phyloP scores from a whole-genome alignment of 495 filamentous ascomycete species.

The Annulohypoxylon maeteangense region DNA sequence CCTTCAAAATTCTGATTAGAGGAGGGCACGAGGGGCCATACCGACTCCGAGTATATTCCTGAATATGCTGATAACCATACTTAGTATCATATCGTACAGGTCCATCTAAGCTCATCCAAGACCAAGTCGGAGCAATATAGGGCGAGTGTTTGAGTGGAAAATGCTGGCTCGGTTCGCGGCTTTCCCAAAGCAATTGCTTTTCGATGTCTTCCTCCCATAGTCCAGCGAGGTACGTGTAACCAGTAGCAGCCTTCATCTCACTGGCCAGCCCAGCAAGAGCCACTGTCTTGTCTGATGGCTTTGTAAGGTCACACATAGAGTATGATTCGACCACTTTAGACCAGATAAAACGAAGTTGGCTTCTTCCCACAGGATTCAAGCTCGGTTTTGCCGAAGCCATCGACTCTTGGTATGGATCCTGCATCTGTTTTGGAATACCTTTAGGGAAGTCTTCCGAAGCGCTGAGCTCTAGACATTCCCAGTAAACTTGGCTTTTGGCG shows the following conservation, averaged over 20 bases:
- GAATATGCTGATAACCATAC: background rate
- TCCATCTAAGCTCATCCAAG: constrained; percentile 10
- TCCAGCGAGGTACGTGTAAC: constrained; percentile 10
- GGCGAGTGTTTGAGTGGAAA: background rate
- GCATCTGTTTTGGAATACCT: background rate
- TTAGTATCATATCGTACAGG: background rate
- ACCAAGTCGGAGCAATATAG: constrained; percentile 15
- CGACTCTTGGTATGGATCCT: background rate
- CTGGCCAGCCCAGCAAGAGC: constrained; percentile 22
- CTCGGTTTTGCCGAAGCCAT: background rate
- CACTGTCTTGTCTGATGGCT: constrained; percentile 14
- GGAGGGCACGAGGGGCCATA: too few species aligned
- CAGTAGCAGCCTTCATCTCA: background rate
- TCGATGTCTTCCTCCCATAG: constrained; percentile 11
- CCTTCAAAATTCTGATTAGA: background rate
- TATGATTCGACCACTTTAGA: background rate
- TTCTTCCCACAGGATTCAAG: background rate
- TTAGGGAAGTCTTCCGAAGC: constrained; percentile 26
- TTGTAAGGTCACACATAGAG: background rate
- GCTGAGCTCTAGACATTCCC: constrained; percentile 42
- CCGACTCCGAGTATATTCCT: background rate
- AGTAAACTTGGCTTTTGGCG: constrained; percentile 40
- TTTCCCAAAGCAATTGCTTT: constrained; percentile 9
- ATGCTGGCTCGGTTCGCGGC: too few species aligned
- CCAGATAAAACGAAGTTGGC: constrained; percentile 1